These are phyloP conservation scores for Capsella rubella DNA, from an alignment of 441 rosid genomes.

Conservation along the genomic window DNA sequence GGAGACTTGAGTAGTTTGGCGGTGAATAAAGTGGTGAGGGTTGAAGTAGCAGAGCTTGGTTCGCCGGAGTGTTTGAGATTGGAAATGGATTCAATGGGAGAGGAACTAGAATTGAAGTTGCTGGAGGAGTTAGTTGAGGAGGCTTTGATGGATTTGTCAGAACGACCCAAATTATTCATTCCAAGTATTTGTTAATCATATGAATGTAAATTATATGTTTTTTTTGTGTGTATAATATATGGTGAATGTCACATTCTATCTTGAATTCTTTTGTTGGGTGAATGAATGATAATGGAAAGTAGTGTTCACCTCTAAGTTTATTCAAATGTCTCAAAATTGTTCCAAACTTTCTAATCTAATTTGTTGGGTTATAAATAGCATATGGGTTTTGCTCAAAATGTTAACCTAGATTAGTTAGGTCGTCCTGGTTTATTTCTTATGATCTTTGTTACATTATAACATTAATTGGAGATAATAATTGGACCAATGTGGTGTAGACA, in stretches of 20 bases:
- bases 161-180: slow-evolving; percentile 25
- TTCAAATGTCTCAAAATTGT: background rate
- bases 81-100: slow-evolving; percentile 61
- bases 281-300: slow-evolving; percentile 30
- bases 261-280: slow-evolving; percentile 2
- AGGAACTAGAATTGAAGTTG: slow-evolving; percentile 71
- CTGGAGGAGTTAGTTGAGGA: slow-evolving; percentile 83
- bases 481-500: too few relatives aligned
- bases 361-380: background rate
- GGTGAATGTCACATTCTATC: slow-evolving; percentile 14
- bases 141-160: slow-evolving; percentile 57
- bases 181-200: slow-evolving; percentile 27
- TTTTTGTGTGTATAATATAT: slow-evolving; percentile 34
- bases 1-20: slow-evolving; percentile 68
- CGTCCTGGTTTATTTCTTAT: background rate
- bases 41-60: slow-evolving; percentile 73
- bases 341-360: background rate
- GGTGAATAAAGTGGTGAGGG: slow-evolving; percentile 66
- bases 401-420: background rate
- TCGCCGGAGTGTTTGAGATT: slow-evolving; percentile 61
- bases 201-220: slow-evolving; percentile 36
- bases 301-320: slow-evolving; percentile 20
- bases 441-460: too few relatives aligned
- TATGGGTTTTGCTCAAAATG: background rate
- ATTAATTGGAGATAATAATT: too few relatives aligned